These are phyloP conservation scores for Curvularia sp. DNA, from an alignment of 2,329 filamentous ascomycete species.

Conservation along the genomic window DNA sequence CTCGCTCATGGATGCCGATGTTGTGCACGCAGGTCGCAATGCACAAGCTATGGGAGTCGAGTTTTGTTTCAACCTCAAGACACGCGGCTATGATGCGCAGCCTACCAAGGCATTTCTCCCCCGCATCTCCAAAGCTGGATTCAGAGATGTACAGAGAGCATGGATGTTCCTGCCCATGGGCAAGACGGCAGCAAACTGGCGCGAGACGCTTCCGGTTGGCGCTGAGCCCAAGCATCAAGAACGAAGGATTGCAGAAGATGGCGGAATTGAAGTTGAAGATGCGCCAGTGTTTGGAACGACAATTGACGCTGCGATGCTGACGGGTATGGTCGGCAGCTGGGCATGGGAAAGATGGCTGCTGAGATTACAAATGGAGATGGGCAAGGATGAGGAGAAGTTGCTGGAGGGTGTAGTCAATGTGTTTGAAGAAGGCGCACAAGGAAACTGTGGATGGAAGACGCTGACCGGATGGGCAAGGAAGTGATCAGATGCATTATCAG, in stretches of 20 bases:
- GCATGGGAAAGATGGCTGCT: constrained; percentile 97
- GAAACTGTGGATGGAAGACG: constrained; percentile 65
- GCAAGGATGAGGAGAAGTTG: constrained; percentile 64
- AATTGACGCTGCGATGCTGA: constrained; percentile 73
- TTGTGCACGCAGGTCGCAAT: constrained; percentile 81
- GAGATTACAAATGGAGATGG: constrained; percentile 85
- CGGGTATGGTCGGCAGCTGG: constrained; percentile 84
- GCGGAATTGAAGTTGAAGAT: constrained; percentile 39
- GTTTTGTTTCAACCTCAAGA: constrained; percentile 88
- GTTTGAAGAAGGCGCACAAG: constrained; percentile 66
- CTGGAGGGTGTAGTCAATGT: constrained; percentile 64
- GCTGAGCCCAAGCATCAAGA: constrained; percentile 41
- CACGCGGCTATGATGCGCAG: constrained; percentile 84
- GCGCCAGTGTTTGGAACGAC: constrained; percentile 56
- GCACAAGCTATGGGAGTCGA: constrained; percentile 86
- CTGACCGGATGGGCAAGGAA: constrained; percentile 60
- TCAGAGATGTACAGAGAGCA: constrained; percentile 78
- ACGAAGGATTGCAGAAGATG: constrained; percentile 47
- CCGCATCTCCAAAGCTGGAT: constrained; percentile 76
- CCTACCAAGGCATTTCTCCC: constrained; percentile 82
- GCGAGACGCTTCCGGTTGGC: constrained; percentile 47
- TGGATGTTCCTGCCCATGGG: constrained; percentile 93
- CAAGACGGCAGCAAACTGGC: constrained; percentile 50
- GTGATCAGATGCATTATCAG: constrained; percentile 21
- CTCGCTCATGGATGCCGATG: constrained; percentile 84